These are phyloP conservation scores for Hysterium pulicare DNA, from an alignment of 2,329 filamentous ascomycete genomes.

Conservation along the genomic window DNA sequence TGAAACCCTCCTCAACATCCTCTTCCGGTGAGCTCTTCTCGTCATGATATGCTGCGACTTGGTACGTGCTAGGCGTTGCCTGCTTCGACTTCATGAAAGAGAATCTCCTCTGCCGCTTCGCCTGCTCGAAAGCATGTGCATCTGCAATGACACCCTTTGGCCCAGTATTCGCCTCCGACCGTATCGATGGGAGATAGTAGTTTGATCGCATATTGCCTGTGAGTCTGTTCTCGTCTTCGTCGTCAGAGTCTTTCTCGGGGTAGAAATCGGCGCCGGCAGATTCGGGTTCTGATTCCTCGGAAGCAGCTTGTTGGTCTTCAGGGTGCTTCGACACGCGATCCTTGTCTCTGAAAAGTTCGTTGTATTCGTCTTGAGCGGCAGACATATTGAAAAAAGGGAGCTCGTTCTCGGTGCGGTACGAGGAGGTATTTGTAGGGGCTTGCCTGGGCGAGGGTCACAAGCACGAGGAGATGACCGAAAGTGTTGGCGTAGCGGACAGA, in stretches of 20 bases:
- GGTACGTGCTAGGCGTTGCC: conserved; percentile 19
- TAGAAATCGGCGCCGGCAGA: conserved; percentile 55
- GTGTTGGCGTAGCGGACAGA: too few species aligned
- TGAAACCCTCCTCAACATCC: conserved; percentile 74
- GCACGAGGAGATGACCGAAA: too few species aligned
- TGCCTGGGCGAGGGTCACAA: conserved; percentile 2
- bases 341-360: conserved; percentile 49
- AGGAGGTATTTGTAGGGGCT: conserved; percentile 24
- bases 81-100: conserved; percentile 27
- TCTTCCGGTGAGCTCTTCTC: conserved; percentile 49
- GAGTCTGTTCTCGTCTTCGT: conserved; percentile 36
- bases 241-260: conserved; percentile 57
- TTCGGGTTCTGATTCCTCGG: conserved; percentile 60
- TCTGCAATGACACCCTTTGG: conserved; percentile 87
- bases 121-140: conserved; percentile 71
- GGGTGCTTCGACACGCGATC: conserved; percentile 42
- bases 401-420: conserved; percentile 7
- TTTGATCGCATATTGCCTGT: conserved; percentile 55
- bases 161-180: conserved; percentile 69
- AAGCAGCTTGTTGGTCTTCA: conserved; percentile 54
- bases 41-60: conserved; percentile 42
- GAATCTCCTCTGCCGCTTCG: conserved; percentile 41
- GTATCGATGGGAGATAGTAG: conserved; percentile 56
- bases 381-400: conserved; percentile 32
- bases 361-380: conserved; percentile 51